Base-by-base conservation (phyloP, 2,329 filamentous ascomycete genomes). In the Ophiostoma fasciatum region DNA sequence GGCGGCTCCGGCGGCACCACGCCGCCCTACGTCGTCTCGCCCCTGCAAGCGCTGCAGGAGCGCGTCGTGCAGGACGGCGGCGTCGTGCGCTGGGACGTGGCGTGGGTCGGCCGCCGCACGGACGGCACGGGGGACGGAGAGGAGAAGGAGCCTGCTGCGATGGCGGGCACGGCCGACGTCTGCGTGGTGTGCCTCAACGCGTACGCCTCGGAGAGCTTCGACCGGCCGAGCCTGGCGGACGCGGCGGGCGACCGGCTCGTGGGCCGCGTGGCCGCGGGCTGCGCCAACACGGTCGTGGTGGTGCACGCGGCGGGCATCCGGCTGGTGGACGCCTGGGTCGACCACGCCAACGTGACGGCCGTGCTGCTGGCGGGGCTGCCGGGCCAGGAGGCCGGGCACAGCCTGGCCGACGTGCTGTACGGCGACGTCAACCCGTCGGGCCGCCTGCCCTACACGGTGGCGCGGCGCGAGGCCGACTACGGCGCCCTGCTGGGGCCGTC, bases 181-280 rank as follows among this genome's bases (percentile, higher is more conserved):
- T 87, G 81, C 36, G 51, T 75, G 2, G 69, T 74, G 1, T 73
- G 76, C 46, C 65, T 76, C 51, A 78, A 80, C 50, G 71, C 66
- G 23, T 82, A 87, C 51, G 72, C 79, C 1, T 81, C 82, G 0
- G 85, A 94, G 56, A 82, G 80, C 0, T 84, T 71, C 54, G 68
- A 83, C 42, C 65, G 74, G 28, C 59, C 70, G 0, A 68, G 69
- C 10, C 66, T 90, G 17, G 68, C 71, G 33, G 82, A 92, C 48
- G 78, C 76, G 43, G 71, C 70, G 27, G 75, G 70, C 39, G 75
- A 81, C 41, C 53, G 55, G 0, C 58, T 81, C 0, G 63, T 82
- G 0, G 50, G 57, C 34, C 43, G 51, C 34, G 74, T 82, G 29
- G 60, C 64, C 7, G 49, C 75, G 35, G 57, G 78, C 22, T 49